These are phyloP conservation scores for Exserohilum turcica DNA, from an alignment of 2,329 filamentous ascomycete genomes.

Conservation along the genomic window DNA sequence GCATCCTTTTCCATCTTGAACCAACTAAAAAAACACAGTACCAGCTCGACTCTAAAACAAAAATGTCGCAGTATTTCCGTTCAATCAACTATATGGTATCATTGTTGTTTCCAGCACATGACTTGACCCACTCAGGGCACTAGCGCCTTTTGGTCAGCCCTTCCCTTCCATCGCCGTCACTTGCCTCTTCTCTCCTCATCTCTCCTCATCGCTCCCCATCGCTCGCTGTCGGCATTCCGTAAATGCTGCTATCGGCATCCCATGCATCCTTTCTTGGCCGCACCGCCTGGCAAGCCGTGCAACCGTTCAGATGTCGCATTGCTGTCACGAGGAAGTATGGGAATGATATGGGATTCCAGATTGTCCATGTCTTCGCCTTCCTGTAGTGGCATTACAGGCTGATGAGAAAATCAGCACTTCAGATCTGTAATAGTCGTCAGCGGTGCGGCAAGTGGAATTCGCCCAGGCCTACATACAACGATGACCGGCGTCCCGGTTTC, in stretches of 20 bases:
- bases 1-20: no score
- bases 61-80: no score
- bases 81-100: no score
- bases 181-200: neutral
- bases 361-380: no score
- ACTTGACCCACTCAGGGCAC: neutral
- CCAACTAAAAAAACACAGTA: no score
- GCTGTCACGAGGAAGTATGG: neutral
- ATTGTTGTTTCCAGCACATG: neutral
- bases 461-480: neutral
- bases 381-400: no score
- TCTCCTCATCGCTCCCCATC: neutral
- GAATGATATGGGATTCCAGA: neutral
- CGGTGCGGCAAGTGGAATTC: neutral
- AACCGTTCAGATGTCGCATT: neutral
- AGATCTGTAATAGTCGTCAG: neutral
- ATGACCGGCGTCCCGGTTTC: neutral
- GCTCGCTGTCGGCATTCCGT: neutral
- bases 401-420: no score
- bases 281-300: neutral
- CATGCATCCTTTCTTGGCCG: neutral
- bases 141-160: neutral
- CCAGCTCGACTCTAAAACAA: no score
- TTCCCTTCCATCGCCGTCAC: neutral
- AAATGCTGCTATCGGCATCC: neutral